These are phyloP conservation scores for Ustilago sp. DNA, from an alignment of 1,284 basidiomycete genomes.

Conservation along the genomic window DNA sequence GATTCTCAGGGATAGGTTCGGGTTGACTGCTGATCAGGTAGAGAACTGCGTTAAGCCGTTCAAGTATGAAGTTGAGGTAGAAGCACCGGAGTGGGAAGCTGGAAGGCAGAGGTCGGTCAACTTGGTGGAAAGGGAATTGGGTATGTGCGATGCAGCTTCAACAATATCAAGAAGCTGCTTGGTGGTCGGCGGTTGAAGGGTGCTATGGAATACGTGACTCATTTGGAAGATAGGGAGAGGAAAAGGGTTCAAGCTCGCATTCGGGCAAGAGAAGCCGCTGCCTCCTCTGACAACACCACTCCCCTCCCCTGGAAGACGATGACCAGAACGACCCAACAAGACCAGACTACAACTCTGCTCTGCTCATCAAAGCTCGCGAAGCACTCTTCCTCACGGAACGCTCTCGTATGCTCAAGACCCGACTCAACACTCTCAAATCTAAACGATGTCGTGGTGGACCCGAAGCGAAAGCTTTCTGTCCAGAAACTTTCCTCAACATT, in stretches of 20 bases:
- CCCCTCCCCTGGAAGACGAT: conserved; percentile 26
- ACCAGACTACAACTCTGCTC: conserved; percentile 81
- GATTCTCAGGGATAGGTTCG: conserved; percentile 90
- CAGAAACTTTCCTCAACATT: conserved; percentile 94
- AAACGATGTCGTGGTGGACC: conserved; percentile 88
- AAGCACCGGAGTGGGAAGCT: conserved; percentile 88
- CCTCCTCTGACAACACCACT: not conserved
- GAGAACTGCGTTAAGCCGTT: conserved; percentile 99
- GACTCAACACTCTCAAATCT: conserved; percentile 84
- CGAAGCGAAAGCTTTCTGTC: conserved; percentile 87
- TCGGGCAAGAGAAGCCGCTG: conserved; percentile 38
- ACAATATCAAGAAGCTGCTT: conserved; percentile 84
- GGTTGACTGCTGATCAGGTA: conserved; percentile 94
- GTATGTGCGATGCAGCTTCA: conserved; percentile 86
- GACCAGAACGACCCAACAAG: conserved; percentile 72
- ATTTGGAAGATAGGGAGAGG: conserved; percentile 83
- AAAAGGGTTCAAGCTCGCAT: conserved; percentile 73
- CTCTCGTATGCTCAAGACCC: conserved; percentile 83
- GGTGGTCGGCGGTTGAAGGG: conserved; percentile 83
- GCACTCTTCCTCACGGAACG: conserved; percentile 88
- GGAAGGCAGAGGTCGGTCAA: conserved; percentile 81
- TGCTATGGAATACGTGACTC: conserved; percentile 84
- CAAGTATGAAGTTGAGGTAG: conserved; percentile 88
- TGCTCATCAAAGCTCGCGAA: conserved; percentile 78
- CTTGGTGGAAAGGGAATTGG: conserved; percentile 85